Conservation (phyloP, 768 basidiomycete genomes). For the Crucibulum laeve region DNA sequence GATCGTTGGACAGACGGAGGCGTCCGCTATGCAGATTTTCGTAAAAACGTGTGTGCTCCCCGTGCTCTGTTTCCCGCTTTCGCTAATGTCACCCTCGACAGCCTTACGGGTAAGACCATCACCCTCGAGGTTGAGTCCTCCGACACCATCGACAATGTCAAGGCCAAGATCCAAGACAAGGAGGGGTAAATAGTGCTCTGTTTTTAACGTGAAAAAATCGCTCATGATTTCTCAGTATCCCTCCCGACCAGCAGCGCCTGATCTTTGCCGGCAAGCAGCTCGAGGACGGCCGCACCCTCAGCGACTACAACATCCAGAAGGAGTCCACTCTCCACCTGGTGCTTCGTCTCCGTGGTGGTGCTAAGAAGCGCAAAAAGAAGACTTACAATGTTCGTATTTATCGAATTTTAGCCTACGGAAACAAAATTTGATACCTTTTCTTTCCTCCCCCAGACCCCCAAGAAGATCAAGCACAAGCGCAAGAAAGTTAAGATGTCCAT, state of each 20-base stretch:
- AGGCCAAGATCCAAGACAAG: constrained; percentile 97
- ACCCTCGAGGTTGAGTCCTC: constrained; percentile 97
- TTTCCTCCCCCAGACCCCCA: constrained; percentile 78
- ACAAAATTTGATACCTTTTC: background rate
- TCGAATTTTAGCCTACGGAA: background rate
- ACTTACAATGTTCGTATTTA: constrained; percentile 82
- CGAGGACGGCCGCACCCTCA: constrained; percentile 96
- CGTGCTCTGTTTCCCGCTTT: background rate
- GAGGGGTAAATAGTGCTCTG: constrained; percentile 91
- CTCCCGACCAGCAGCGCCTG: constrained; percentile 93
- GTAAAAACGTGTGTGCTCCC: constrained; percentile 78
- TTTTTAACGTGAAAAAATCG: constrained; percentile 5
- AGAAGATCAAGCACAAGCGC: constrained; percentile 99
- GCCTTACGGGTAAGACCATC: constrained; percentile 99
- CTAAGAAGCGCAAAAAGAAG: constrained; percentile 99
- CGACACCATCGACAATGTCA: constrained; percentile 97
- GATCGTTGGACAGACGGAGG: constrained; percentile 86
- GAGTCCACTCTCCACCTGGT: constrained; percentile 98
- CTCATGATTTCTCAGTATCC: constrained; percentile 49
- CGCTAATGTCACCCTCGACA: constrained; percentile 23
- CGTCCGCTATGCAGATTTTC: constrained; percentile 94
- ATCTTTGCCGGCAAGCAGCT: constrained; percentile 99
- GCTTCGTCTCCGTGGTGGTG: constrained; percentile 97
- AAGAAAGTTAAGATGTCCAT: constrained; percentile 99
- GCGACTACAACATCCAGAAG: constrained; percentile 98